These are phyloP conservation scores for Stemphylium beticola DNA, from an alignment of 2,329 filamentous ascomycete species.

Conservation along the genomic window DNA sequence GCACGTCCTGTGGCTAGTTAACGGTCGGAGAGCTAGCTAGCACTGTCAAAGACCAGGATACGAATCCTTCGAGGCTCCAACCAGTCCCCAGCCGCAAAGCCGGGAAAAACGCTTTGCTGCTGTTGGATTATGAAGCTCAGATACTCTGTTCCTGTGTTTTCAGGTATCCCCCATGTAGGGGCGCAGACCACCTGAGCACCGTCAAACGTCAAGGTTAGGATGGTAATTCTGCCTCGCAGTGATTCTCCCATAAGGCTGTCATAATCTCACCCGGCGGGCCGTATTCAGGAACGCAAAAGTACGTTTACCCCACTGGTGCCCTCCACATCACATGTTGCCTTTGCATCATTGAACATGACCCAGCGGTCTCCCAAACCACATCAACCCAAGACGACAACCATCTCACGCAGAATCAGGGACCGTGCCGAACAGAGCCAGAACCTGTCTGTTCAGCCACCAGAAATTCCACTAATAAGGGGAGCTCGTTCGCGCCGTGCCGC, in stretches of 20 bases:
- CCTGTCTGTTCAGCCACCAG: slow-evolving; percentile 39
- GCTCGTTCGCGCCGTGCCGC: slow-evolving; percentile 43
- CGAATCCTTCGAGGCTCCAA: slow-evolving; percentile 48
- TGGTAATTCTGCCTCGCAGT: slow-evolving; percentile 43
- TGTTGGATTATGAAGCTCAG: slow-evolving; percentile 38
- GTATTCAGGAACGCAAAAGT: slow-evolving; percentile 40
- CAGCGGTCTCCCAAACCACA: slow-evolving; percentile 37
- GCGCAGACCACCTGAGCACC: slow-evolving; percentile 35
- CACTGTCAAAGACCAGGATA: slow-evolving; percentile 39
- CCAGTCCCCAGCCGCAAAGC: slow-evolving; percentile 46
- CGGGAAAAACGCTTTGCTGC: slow-evolving; percentile 43
- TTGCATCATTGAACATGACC: slow-evolving; percentile 43
- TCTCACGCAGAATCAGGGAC: slow-evolving; percentile 46
- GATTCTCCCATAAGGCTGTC: slow-evolving; percentile 39
- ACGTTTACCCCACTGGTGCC: slow-evolving; percentile 44
- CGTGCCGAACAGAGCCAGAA: slow-evolving; percentile 37
- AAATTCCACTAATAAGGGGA: slow-evolving; percentile 37
- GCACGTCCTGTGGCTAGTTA: slow-evolving; percentile 40
- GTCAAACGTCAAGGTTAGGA: slow-evolving; percentile 34
- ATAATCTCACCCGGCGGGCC: slow-evolving; percentile 32
- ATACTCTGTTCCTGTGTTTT: slow-evolving; percentile 44
- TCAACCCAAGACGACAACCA: slow-evolving; percentile 37
- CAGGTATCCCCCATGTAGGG: slow-evolving; percentile 42
- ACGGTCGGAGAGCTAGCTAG: slow-evolving; percentile 48
- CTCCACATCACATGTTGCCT: slow-evolving; percentile 36